phyloP scores from a whole-genome alignment of 2,329 filamentous ascomycete species.

The Calonectria naviculata region DNA sequence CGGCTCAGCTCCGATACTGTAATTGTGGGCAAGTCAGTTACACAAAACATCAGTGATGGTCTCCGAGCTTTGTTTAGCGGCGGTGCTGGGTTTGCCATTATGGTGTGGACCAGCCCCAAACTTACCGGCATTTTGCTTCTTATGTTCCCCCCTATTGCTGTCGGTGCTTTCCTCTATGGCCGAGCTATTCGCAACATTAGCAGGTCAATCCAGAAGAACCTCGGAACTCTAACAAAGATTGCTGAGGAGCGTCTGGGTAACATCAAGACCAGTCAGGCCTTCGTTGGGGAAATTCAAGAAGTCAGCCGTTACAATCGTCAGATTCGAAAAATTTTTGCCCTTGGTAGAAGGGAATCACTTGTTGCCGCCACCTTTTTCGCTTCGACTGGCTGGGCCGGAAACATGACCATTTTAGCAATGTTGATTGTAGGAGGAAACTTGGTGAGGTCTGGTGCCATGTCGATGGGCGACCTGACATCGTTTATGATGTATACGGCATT shows the following conservation, averaged over 20 bases:
- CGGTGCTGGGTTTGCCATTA: constrained; percentile 87
- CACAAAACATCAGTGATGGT: constrained; percentile 97
- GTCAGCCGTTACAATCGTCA: constrained; percentile 92
- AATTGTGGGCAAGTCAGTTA: constrained; percentile 98
- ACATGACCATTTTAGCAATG: constrained; percentile 93
- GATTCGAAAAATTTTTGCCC: constrained; percentile 88
- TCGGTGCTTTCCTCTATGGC: constrained; percentile 93
- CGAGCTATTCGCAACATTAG: constrained; percentile 89
- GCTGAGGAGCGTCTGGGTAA: constrained; percentile 98
- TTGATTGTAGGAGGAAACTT: constrained; percentile 91
- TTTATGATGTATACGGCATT: constrained; percentile 99
- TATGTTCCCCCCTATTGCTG: constrained; percentile 90
- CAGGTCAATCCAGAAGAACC: constrained; percentile 91
- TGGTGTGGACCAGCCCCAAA: constrained; percentile 95
- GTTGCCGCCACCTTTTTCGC: constrained; percentile 92
- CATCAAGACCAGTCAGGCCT: constrained; percentile 95
- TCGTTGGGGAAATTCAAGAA: constrained; percentile 92
- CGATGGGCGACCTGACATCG: constrained; percentile 90
- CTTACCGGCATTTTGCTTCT: constrained; percentile 87
- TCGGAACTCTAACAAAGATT: constrained; percentile 94
- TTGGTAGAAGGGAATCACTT: constrained; percentile 88
- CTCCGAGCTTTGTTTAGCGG: constrained; percentile 91
- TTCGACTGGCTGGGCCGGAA: constrained; percentile 90
- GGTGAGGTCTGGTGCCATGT: constrained; percentile 87
- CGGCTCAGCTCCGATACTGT: constrained; percentile 96